A percentile compares a stretch with the other conserved stretches of the same genome.
Evolutionary conservation across 2,329 filamentous ascomycete genomes (phyloP).

Genomic region (Botrytis aclada): DNA sequence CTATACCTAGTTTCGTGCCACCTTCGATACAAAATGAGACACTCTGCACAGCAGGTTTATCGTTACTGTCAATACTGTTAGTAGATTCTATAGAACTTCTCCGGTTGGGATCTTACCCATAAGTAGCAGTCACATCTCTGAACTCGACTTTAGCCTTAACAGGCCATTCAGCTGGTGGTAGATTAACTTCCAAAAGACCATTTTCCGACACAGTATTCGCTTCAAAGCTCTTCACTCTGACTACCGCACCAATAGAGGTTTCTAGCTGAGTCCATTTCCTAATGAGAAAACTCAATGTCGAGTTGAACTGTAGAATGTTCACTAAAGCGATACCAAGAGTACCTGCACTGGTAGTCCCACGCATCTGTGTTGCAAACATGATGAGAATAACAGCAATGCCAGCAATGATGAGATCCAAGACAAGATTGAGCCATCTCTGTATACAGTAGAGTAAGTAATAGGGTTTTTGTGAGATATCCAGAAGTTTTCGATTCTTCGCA

Average conservation of each 20-base stretch:
- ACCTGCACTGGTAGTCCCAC: conserved; percentile 22
- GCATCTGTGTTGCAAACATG: conserved; percentile 24
- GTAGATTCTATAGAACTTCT: background rate
- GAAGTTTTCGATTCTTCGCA: conserved; percentile 42
- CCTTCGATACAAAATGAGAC: conserved; percentile 44
- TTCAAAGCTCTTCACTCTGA: conserved; percentile 52
- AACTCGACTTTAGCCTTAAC: conserved; percentile 26
- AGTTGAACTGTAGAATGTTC: conserved; percentile 27
- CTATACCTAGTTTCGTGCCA: conserved; percentile 51
- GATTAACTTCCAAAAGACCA: conserved; percentile 14
- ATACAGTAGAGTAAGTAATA: conserved; percentile 56
- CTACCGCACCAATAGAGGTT: conserved; percentile 55
- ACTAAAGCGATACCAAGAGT: conserved; percentile 26
- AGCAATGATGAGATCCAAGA: conserved; percentile 47
- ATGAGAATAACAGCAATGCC: conserved; percentile 30
- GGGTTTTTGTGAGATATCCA: conserved; percentile 51
- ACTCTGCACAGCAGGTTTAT: conserved; percentile 30
- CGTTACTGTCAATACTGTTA: conserved; percentile 10
- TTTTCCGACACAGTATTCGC: conserved; percentile 44
- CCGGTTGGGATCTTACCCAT: conserved; percentile 21
- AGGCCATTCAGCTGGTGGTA: conserved; percentile 27
- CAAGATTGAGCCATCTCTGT: conserved; percentile 55
- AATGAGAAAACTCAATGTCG: conserved; percentile 22
- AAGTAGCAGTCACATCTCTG: conserved; percentile 28
- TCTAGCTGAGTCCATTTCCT: conserved; percentile 55